phyloP scores from a whole-genome alignment of 2,329 filamentous ascomycete genomes.

The Botryotinia narcissicola region DNA sequence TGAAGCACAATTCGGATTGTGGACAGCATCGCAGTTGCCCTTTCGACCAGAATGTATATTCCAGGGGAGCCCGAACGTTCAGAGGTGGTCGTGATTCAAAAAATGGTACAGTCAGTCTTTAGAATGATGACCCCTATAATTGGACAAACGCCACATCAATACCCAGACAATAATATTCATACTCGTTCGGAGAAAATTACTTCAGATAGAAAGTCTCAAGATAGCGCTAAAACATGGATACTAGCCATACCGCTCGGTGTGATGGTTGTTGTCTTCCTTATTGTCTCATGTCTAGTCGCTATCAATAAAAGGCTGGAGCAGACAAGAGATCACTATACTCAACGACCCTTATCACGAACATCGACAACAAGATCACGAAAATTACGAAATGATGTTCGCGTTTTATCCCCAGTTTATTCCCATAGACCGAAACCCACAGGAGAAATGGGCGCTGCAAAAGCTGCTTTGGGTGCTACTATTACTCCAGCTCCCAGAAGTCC shows the following conservation, averaged over 20 bases:
- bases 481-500: neutral
- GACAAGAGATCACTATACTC: neutral
- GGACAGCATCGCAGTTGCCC: neutral
- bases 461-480: neutral
- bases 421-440: constrained; percentile 1
- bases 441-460: constrained; percentile 1
- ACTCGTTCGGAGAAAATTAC: neutral
- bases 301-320: neutral
- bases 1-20: neutral
- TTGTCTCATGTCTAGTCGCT: rapidly evolving
- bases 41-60: neutral
- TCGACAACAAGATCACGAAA: neutral
- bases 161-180: neutral
- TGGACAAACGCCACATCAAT: neutral
- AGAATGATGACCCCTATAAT: neutral
- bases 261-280: neutral
- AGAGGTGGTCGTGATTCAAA: neutral
- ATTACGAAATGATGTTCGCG: neutral
- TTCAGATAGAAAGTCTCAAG: neutral
- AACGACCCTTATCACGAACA: neutral
- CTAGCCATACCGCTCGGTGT: neutral
- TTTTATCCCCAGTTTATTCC: neutral
- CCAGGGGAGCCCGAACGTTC: no score
- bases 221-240: neutral
- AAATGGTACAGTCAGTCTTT: neutral